Evolutionary conservation across 305 asterid genomes (phyloP).

Genomic region (Fraxinus sp.): DNA sequence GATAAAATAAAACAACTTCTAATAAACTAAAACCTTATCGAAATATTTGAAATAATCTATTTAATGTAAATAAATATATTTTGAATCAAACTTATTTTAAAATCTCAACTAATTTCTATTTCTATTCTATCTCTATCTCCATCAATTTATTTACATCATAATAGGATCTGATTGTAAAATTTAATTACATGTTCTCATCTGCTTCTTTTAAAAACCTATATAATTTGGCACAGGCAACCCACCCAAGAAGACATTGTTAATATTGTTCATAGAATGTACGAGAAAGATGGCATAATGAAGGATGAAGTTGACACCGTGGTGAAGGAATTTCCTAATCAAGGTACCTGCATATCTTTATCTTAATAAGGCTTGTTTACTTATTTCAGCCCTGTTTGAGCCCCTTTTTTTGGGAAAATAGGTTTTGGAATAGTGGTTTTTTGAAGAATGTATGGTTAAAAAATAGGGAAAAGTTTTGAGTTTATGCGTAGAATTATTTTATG

Average conservation of each 20-base stretch:
- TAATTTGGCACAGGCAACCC: constrained; percentile 71
- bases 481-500: too few relatives aligned
- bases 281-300: constrained; percentile 76
- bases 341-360: constrained; percentile 33
- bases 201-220: constrained; percentile 1
- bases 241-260: constrained; percentile 84
- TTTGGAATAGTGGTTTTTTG: too few relatives aligned
- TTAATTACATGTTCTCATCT: not conserved
- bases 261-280: constrained; percentile 77
- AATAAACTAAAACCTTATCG: too few relatives aligned
- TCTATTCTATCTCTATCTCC: too few relatives aligned
- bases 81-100: too few relatives aligned
- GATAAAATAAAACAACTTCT: too few relatives aligned
- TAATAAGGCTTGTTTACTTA: not conserved
- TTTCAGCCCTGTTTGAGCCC: not conserved
- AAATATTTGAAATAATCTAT: too few relatives aligned
- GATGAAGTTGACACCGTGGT: constrained; percentile 62
- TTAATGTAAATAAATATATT: too few relatives aligned
- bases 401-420: too few relatives aligned
- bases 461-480: too few relatives aligned
- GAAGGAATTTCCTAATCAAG: constrained; percentile 80
- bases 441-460: too few relatives aligned
- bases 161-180: not conserved
- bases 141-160: not conserved
- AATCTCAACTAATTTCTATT: too few relatives aligned